A percentile compares a stretch with the other conserved stretches of the same genome.
Conservation (phyloP, 2,329 filamentous ascomycete genomes). For the Microascus cirrosus region DNA sequence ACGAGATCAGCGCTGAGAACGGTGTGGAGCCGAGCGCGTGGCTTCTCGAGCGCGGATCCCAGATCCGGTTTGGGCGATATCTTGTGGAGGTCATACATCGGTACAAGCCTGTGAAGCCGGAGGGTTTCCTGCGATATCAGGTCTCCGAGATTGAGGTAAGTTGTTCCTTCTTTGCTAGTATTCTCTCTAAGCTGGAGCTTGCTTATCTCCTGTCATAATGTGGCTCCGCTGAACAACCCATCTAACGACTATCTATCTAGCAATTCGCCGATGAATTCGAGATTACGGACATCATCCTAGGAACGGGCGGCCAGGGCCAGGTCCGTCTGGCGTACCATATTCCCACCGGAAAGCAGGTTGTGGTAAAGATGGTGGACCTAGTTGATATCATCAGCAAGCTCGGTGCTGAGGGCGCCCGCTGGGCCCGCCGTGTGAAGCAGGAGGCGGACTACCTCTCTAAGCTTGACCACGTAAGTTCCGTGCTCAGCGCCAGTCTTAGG, state of each 20-base stretch:
- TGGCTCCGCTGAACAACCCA: neutral
- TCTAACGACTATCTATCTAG: neutral
- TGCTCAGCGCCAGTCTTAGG: neutral
- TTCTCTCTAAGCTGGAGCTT: neutral
- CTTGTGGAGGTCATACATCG: neutral
- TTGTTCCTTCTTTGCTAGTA: neutral
- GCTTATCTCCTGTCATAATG: neutral
- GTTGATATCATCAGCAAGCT: neutral
- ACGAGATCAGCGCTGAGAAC: neutral
- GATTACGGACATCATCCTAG: slow-evolving; percentile 2
- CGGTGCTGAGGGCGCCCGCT: neutral
- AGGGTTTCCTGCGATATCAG: neutral
- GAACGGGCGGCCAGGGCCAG: slow-evolving; percentile 4
- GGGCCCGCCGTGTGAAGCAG: neutral
- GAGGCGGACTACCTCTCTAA: slow-evolving; percentile 3
- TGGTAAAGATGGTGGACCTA: slow-evolving; percentile 2
- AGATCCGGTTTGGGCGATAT: neutral
- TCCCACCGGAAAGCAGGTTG: neutral
- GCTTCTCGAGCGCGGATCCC: neutral
- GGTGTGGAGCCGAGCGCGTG: neutral
- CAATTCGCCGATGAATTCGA: slow-evolving; percentile 3
- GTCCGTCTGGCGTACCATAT: slow-evolving; percentile 2
- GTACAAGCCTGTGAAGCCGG: neutral
- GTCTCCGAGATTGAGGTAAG: slow-evolving; percentile 1
- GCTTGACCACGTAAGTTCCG: slow-evolving; percentile 4